These are phyloP conservation scores for Hypomontagnella submonticulosa DNA, from an alignment of 495 filamentous ascomycete genomes.

Conservation along the genomic window DNA sequence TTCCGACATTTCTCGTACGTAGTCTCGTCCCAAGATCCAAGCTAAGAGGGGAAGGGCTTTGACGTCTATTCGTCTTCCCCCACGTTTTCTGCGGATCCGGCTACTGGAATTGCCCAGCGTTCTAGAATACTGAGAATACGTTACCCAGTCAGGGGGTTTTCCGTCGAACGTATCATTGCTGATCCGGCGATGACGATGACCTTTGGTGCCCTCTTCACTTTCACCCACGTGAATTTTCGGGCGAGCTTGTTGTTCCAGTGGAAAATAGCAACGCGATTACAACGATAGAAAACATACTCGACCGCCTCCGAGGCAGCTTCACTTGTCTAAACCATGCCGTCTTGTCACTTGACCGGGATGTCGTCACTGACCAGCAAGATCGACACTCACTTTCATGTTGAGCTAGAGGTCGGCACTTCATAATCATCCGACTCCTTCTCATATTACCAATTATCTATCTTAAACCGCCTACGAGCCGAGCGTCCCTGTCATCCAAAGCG, in stretches of 20 bases:
- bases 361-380: slow-evolving; percentile 36
- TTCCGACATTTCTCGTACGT: slow-evolving; percentile 26
- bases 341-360: slow-evolving; percentile 36
- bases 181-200: slow-evolving; percentile 8
- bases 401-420: slow-evolving; percentile 28
- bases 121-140: slow-evolving; percentile 38
- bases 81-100: slow-evolving; percentile 40
- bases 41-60: slow-evolving; percentile 26
- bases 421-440: slow-evolving; percentile 29
- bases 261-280: slow-evolving; percentile 27
- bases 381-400: slow-evolving; percentile 24
- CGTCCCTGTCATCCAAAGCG: slow-evolving; percentile 9
- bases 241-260: slow-evolving; percentile 12
- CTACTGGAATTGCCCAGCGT: slow-evolving; percentile 35
- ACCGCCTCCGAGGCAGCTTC: slow-evolving; percentile 9
- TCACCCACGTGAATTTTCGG: slow-evolving; percentile 24
- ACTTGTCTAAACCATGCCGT: slow-evolving; percentile 20
- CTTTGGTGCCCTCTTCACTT: slow-evolving; percentile 3
- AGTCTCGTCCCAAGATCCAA: slow-evolving; percentile 14
- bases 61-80: slow-evolving; percentile 27
- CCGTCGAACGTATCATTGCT: slow-evolving; percentile 27
- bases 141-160: slow-evolving; percentile 23
- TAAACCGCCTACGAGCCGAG: slow-evolving; percentile 11
- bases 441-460: slow-evolving; percentile 10
- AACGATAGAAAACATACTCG: slow-evolving; percentile 14